Percentiles rank a stretch among this genome's conserved stretches.
Evolutionary conservation across 1,139 yeast genomes (phyloP).

Genomic region (Lodderomyces margitis): DNA sequence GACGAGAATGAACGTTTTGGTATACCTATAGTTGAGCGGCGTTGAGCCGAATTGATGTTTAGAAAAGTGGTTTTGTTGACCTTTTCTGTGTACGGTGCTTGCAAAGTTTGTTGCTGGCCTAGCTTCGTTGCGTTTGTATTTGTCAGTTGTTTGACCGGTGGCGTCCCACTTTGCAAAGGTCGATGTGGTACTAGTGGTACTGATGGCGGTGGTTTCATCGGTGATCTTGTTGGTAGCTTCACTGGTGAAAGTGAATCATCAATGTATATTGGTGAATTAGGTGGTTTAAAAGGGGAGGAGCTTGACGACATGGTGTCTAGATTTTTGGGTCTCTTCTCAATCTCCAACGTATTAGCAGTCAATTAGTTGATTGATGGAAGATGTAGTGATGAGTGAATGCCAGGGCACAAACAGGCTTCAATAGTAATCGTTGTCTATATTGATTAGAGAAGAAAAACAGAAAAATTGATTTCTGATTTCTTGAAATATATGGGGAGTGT

Average conservation of each 20-base stretch:
- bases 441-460: too few species aligned
- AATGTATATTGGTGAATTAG: slow-evolving; percentile 1
- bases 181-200: not conserved
- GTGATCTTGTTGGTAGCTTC: slow-evolving; percentile 7
- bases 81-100: slow-evolving; percentile 1
- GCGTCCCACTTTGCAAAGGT: slow-evolving; percentile 1
- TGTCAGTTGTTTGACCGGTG: slow-evolving; percentile 15
- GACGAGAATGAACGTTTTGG: not conserved
- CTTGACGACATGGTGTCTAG: not conserved
- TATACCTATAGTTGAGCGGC: not conserved
- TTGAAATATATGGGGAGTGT: too few species aligned
- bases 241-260: slow-evolving; percentile 16
- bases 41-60: slow-evolving; percentile 1
- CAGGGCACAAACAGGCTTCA: too few species aligned
- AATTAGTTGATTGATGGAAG: not conserved
- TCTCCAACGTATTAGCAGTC: not conserved
- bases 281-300: slow-evolving; percentile 2
- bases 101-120: not conserved
- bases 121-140: slow-evolving; percentile 6
- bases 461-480: too few species aligned
- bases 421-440: too few species aligned
- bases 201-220: slow-evolving; percentile 1
- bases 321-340: not conserved
- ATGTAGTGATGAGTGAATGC: not conserved
- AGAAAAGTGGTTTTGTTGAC: slow-evolving; percentile 1